Base-by-base conservation (phyloP, 179 eudicot species). In the Nepenthes alata region DNA sequence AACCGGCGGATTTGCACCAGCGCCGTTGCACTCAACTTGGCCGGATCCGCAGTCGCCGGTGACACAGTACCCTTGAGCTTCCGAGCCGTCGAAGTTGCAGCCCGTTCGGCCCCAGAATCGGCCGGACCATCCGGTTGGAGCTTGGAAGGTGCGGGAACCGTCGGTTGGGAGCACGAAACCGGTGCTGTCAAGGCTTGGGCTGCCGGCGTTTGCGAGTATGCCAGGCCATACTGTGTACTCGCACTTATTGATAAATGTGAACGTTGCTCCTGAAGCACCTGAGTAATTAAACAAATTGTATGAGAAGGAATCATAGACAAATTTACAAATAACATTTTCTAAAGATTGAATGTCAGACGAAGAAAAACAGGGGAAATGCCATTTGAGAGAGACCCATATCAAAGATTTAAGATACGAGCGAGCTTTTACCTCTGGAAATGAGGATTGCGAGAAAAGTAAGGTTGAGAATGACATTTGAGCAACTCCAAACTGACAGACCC, bases 91-190 rank as follows among this genome's bases (percentile, higher is more conserved):
- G 67, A 75, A 75, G 10, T 61, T 73, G 65, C 89, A 84, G 47
- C 77, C 80, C 35, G 89, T 84, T 41, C 89, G 71, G n/a, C 71
- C 89, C 89, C 89, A 84, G 68, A 84, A 81, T 0, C 89, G 84
- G 54, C 85, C 80, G 6, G 82, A 75, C 78, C 80, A 81, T 5
- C 85, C 78, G 34, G 85, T 59, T 48, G 85, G 83, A 25, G 85
- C 76, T 48, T 66, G 83, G 41, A 81, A 68, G 1, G 83, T 15
- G 9, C 74, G 75, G 61, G 85, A 65, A 1, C 67, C 56, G 45
- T 49, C 70, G 52, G 83, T 38, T 1, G 74, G 75, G 37, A 81
- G 83, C 53, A 73, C 85, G 68, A 81, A 81, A 0, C 85, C 85
- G 34, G 85, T 75, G 11, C 67, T 62, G 1, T 58, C 79, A 0